Evolutionary conservation across 306 rosid species (phyloP), one percentile per base, ranked within the genome.

Genomic region (Amphicarpaea edgeworthii): DNA sequence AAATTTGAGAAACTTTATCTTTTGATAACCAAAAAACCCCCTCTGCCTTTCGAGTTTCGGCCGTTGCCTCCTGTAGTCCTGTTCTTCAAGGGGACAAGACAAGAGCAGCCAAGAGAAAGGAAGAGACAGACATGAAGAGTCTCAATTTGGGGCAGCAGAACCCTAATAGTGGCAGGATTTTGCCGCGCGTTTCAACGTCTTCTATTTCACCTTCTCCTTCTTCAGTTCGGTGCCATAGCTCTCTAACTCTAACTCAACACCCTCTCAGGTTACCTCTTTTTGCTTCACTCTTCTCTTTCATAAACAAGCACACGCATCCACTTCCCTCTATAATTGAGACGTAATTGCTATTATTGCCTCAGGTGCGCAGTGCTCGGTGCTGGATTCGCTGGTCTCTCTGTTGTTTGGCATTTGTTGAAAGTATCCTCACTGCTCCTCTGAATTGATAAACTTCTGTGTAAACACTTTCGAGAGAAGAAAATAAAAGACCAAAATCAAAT

Each of bases 351-450:
- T 40, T 34, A 12, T 54, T 70, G 74, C 16, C 77, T 70, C 75
- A 74, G 95, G 79, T 94, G 78, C 67, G 97, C 96, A 2, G 96
- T 94, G 37, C 96, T 94, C 71, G 98, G 98, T n/a, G 97, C 98
- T 82, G 97, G 98, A 14, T 91, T 91, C 50, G 97, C 97, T 21
- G 98, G 98, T 6, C 92, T 92, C 61, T 90, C 97, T 0, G 97
- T 94, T 2, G 88, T 89, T 32, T 94, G 94, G 95, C 90, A 94
- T 83, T 84, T 92, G 81, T 58, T 94, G 42, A 87, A 85, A 47
- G 97, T 85, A 73, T 42, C 6, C 49, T 71, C 38, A 28, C 32
- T 28, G 3, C 0, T 28, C 32, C 32, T 28, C 32, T 28, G 32
- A 28, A 2, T 68, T 6, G 38, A 34, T 34, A 34, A 34, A 34